Evolutionary conservation across 148 eudicot species (phyloP).

Genomic region (Rhododendron vialii): DNA sequence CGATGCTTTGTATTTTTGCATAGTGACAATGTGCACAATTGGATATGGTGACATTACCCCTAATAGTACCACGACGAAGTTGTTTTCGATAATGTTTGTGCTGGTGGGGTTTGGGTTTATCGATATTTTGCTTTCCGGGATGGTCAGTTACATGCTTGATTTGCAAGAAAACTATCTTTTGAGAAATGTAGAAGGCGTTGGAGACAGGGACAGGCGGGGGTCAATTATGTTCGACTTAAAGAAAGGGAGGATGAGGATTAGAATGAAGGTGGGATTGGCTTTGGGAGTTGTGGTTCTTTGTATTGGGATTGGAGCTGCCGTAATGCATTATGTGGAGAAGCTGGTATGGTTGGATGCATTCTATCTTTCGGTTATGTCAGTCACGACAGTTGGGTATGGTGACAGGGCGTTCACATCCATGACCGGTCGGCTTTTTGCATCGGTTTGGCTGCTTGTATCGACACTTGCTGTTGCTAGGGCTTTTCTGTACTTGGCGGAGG

Average conservation of each 20-base stretch:
- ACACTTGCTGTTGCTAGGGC: constrained; percentile 97
- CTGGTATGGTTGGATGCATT: constrained; percentile 81
- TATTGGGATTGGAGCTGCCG: constrained; percentile 69
- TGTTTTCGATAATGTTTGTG: constrained; percentile 80
- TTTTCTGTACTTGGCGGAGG: constrained; percentile 92
- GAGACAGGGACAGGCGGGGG: constrained; percentile 25
- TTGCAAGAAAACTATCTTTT: constrained; percentile 84
- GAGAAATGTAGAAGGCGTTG: constrained; percentile 48
- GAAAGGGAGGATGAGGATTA: constrained; percentile 98
- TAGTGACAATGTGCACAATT: constrained; percentile 98
- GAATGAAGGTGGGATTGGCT: constrained; percentile 89
- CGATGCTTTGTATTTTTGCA: constrained; percentile 92
- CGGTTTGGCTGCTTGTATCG: constrained; percentile 92
- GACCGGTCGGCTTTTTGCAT: constrained; percentile 81
- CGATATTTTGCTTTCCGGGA: constrained; percentile 85
- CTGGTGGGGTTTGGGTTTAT: constrained; percentile 93
- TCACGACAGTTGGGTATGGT: constrained; percentile 96
- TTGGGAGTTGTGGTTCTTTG: constrained; percentile 89
- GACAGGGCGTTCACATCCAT: constrained; percentile 72
- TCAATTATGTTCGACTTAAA: constrained; percentile 66
- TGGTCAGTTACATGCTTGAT: constrained; percentile 89
- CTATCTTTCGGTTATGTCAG: constrained; percentile 93
- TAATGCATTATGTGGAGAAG: constrained; percentile 76
- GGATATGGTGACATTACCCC: constrained; percentile 99
- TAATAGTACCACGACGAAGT: constrained; percentile 56